These are phyloP conservation scores for Naganishia liquefaciens DNA, from an alignment of 1,284 basidiomycete genomes.

Conservation along the genomic window DNA sequence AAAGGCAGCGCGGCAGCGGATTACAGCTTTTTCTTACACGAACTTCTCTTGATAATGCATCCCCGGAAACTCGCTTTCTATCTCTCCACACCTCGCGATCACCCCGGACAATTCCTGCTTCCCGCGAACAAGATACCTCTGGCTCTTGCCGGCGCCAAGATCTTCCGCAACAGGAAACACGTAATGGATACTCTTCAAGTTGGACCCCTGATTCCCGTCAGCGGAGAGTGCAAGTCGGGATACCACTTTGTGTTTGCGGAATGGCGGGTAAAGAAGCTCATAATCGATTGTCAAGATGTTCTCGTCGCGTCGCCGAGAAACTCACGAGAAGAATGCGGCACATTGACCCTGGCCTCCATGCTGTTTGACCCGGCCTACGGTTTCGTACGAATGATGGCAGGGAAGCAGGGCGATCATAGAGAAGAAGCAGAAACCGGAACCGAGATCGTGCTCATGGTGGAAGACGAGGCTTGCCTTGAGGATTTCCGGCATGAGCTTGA, in stretches of 20 bases:
- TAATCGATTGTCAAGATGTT: constrained; percentile 8
- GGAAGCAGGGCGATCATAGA: neutral
- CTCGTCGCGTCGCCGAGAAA: neutral
- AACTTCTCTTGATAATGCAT: constrained; percentile 1
- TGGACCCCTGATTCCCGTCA: constrained; percentile 27
- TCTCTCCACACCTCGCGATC: neutral
- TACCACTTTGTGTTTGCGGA: constrained; percentile 24
- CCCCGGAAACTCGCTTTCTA: neutral
- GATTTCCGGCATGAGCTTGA: constrained; percentile 18
- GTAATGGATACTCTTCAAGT: constrained; percentile 23
- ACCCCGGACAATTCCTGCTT: constrained; percentile 7
- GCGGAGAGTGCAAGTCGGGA: constrained; percentile 11
- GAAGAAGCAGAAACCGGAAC: constrained; percentile 1
- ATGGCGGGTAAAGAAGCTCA: constrained; percentile 26
- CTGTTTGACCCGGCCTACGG: constrained; percentile 28
- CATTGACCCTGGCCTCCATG: constrained; percentile 3
- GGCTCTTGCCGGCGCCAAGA: constrained; percentile 12
- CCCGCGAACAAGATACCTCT: constrained; percentile 21
- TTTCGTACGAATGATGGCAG: constrained; percentile 28
- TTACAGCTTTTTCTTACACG: neutral
- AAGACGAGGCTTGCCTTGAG: neutral
- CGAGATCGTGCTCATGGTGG: constrained; percentile 10
- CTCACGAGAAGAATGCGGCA: neutral
- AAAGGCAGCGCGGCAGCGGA: neutral
- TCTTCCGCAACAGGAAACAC: constrained; percentile 8